Conservation (phyloP, 441 rosid species). For the Populus hybrid region DNA sequence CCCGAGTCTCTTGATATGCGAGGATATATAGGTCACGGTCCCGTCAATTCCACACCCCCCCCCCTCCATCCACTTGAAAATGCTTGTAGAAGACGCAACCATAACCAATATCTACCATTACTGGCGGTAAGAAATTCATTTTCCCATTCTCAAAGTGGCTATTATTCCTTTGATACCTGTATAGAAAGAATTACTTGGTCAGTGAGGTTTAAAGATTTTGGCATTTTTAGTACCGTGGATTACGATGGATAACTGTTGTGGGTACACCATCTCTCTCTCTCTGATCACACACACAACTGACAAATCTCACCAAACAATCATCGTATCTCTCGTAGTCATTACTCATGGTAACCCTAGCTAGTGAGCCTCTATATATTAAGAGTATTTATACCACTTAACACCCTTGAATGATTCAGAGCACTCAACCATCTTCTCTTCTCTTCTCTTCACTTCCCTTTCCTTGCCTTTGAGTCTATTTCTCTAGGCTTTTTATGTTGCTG, state of each 20-base stretch:
- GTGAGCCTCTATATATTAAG: background rate
- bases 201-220: slow-evolving; percentile 43
- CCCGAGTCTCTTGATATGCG: slow-evolving; percentile 25
- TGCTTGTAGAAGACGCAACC: slow-evolving; percentile 59
- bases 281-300: background rate
- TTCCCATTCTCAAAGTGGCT: slow-evolving; percentile 26
- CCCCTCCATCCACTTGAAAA: slow-evolving; percentile 21
- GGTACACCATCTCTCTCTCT: slow-evolving; percentile 16
- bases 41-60: slow-evolving; percentile 38
- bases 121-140: slow-evolving; percentile 10
- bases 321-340: slow-evolving; percentile 31
- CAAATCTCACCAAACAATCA: slow-evolving; percentile 38
- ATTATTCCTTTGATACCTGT: slow-evolving; percentile 19
- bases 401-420: slow-evolving; percentile 3
- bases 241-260: slow-evolving; percentile 73
- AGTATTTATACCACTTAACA: slow-evolving; percentile 30
- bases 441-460: background rate
- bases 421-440: background rate
- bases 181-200: slow-evolving; percentile 13
- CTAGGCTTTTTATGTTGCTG: background rate
- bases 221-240: slow-evolving; percentile 60
- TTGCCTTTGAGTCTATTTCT: background rate
- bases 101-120: slow-evolving; percentile 21
- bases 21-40: background rate
- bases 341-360: slow-evolving; percentile 3